phyloP scores from a whole-genome alignment of 2,329 filamentous ascomycete genomes.

The Chaetomiaceae sp. region DNA sequence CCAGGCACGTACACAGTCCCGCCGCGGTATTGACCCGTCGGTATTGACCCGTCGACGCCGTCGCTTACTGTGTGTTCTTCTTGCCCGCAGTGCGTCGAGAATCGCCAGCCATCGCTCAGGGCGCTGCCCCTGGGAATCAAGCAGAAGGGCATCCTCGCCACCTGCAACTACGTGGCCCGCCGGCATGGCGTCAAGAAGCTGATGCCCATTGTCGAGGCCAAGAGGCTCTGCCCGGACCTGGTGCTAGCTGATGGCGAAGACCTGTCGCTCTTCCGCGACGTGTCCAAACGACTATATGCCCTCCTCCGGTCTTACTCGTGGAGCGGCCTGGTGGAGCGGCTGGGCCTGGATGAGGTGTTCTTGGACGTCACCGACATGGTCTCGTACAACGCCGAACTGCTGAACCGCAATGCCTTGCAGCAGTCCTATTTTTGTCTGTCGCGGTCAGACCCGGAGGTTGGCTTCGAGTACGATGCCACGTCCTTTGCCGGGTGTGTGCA shows the following conservation, averaged over 20 bases:
- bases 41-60: neutral
- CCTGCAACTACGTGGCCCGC: slow-evolving; percentile 90
- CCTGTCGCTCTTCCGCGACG: slow-evolving; percentile 77
- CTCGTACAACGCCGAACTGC: slow-evolving; percentile 68
- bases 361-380: slow-evolving; percentile 83
- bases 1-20: slow-evolving; percentile 45
- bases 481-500: slow-evolving; percentile 58
- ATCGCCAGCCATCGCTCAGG: slow-evolving; percentile 69
- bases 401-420: slow-evolving; percentile 61
- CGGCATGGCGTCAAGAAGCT: slow-evolving; percentile 71
- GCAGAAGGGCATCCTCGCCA: slow-evolving; percentile 90
- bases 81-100: slow-evolving; percentile 54
- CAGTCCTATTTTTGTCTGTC: slow-evolving; percentile 79
- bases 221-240: slow-evolving; percentile 73
- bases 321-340: slow-evolving; percentile 70
- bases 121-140: slow-evolving; percentile 74
- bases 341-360: slow-evolving; percentile 89
- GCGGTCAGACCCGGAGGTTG: slow-evolving; percentile 66
- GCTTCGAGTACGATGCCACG: slow-evolving; percentile 75
- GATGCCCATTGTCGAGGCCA: slow-evolving; percentile 79
- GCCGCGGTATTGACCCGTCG: neutral
- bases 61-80: slow-evolving; percentile 5
- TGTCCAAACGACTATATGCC: slow-evolving; percentile 73
- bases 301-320: slow-evolving; percentile 72
- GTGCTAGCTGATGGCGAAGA: slow-evolving; percentile 86